Base-by-base conservation (phyloP, 352 stramenopile species). In the Phytophthora lateralis region DNA sequence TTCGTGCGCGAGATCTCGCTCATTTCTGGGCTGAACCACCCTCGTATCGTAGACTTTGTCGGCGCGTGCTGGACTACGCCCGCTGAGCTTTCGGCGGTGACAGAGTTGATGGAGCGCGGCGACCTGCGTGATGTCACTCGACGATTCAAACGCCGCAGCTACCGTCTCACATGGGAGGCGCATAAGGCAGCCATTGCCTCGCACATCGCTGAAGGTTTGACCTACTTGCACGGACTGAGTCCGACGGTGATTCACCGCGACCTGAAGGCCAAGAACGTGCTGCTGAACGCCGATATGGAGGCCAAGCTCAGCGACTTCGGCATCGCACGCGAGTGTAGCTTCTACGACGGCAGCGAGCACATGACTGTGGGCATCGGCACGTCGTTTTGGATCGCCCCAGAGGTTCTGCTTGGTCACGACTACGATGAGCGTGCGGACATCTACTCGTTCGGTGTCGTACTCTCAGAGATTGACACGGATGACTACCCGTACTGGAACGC, bases 281-380 rank as follows among this genome's bases (percentile, higher is more conserved):
- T 82, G 35, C 38, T 80, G 37, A 77, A 80, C 53, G 55, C 60
- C 10, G 65, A 85, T 12, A 71, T 84, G 69, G 68, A 88, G 35
- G 80, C 80, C 24, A 92, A 92, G 39, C 63, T 92, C 17, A 90
- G 78, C 30, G 82, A 92, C 64, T 92, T 92, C 63, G 78, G 80
- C 6, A 76, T 88, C 30, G 83, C 78, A 1, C 78, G 80, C 2
- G 73, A 87, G 51, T 68, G 72, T 15, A 66, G 66, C 26, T 76
- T 79, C 18, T 71, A 84, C 27, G 76, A 84, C 47, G 71, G 77
- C 35, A 73, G 54, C 30, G 77, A 81, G 29, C 69, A 80, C 69
- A 88, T 90, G 78, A 90, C 81, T 0, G 63, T 73, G 7, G 81
- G 77, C 32, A 82, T 91, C 37, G 81, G 79, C 4, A 89, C 81